Base-by-base conservation (phyloP, 2,329 filamentous ascomycete genomes). In the Reticulascus tulasneorum region DNA sequence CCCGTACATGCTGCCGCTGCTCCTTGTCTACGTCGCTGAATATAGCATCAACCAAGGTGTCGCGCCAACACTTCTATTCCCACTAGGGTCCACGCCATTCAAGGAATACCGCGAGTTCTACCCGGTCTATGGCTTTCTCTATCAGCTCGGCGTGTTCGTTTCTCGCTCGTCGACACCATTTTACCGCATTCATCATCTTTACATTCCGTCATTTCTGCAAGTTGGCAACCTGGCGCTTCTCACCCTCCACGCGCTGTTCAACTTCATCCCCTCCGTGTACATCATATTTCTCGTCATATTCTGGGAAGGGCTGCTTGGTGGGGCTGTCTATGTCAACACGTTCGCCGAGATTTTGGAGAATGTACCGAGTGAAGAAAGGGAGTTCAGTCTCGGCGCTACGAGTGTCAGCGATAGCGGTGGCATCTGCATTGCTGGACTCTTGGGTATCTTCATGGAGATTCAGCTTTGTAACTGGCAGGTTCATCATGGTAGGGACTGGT, bases 21-120 rank as follows among this genome's bases (percentile, higher is more conserved):
- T 97, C 22, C 67, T 97, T 12, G 93, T 98, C 20, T 98, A 96
- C 58, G 77, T 97, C 23, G 88, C 90, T 38, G 93, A 98, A 66
- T 98, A 98, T 59, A 94, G 86, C 37, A 96, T 97, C 62, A 97
- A 97, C 64, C 90, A 95, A 66, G 91, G 90, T 23, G 88, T 97
- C 1, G 73, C 88, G 0, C 91, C 93, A 1, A 95, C 89, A 0
- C 69, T 97, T 0, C 75, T 98, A 5, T 98, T 95, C 55, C 88
- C 90, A 0, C 69, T 96, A 1, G 55, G 71, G 2, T 63, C 75
- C 9, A 84, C 86, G 1, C 93, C 93, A 0, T 97, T 97, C 57
- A 64, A 68, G 21, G 77, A 87, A 48, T 93, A 82, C 56, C 82
- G 91, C 25, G 84, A 82, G 21, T 97, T 96, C 59, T 98, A 98